Conservation (phyloP, 1,139 yeast species). For the Geotrichum bryndzae region DNA sequence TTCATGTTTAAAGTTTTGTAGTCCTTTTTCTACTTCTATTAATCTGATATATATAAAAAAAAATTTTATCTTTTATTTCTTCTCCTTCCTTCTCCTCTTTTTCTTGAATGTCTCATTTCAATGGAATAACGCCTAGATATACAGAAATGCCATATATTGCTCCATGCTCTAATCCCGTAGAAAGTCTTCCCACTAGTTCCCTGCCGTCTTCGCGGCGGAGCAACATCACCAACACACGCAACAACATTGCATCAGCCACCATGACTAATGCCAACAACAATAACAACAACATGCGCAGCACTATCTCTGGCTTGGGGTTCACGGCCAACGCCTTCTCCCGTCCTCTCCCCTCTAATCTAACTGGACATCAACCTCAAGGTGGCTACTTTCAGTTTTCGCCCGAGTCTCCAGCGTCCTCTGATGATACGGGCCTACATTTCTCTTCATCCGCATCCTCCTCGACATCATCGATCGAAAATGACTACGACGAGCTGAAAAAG, state of each 20-base stretch:
- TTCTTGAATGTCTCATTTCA: neutral
- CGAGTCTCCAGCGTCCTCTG: conserved; percentile 7
- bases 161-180: conserved; percentile 9
- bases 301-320: conserved; percentile 8
- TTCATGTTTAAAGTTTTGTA: neutral
- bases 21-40: neutral
- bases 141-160: conserved; percentile 15
- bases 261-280: conserved; percentile 1
- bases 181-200: neutral
- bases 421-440: neutral
- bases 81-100: neutral
- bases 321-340: conserved; percentile 4
- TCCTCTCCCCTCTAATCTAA: neutral
- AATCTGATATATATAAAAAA: neutral
- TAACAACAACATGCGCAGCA: neutral
- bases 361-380: neutral
- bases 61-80: neutral
- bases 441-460: conserved; percentile 11
- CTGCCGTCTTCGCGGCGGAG: conserved; percentile 21
- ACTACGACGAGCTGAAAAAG: conserved; percentile 9
- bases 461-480: conserved; percentile 8
- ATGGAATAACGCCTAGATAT: conserved; percentile 1
- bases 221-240: conserved; percentile 25
- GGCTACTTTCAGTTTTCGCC: neutral
- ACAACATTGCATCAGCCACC: conserved; percentile 37